Evolutionary conservation across 106 monocot genomes (phyloP).

Genomic region (Allium sativum): DNA sequence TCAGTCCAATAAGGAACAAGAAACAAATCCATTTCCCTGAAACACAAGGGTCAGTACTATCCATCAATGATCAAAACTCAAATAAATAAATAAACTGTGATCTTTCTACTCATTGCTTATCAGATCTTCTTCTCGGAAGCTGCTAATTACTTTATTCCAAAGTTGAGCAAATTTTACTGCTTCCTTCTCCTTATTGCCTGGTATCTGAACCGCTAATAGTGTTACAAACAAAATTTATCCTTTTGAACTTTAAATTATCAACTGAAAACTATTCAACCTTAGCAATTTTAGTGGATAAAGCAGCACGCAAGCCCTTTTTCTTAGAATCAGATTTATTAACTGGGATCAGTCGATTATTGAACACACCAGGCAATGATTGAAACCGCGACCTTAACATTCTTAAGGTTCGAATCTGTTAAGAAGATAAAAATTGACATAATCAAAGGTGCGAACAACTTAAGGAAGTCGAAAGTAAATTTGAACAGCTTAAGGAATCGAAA

Average conservation of each 20-base stretch:
- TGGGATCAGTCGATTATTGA: conserved; percentile 66
- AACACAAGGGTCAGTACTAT: neutral
- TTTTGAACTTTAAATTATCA: neutral
- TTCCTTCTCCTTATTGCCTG: conserved; percentile 35
- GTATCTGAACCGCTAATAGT: conserved; percentile 27
- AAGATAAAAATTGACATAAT: no score
- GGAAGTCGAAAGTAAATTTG: no score
- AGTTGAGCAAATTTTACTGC: conserved; percentile 81
- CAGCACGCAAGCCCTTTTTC: conserved; percentile 59
- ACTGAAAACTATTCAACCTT: conserved; percentile 25
- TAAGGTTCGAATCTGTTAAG: conserved; percentile 71
- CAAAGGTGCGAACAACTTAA: no score
- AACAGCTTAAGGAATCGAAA: no score
- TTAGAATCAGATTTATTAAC: conserved; percentile 27
- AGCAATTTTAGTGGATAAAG: conserved; percentile 50
- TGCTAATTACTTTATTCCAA: conserved; percentile 87
- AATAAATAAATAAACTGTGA: neutral
- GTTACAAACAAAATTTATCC: neutral
- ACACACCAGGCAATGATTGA: conserved; percentile 70
- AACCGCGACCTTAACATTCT: conserved; percentile 83
- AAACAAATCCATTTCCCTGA: conserved; percentile 83
- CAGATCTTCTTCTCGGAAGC: conserved; percentile 83
- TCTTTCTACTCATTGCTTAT: conserved; percentile 51
- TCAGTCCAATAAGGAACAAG: conserved; percentile 91
- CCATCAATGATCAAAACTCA: neutral